Percentiles rank a stretch among this genome's conserved stretches.
Conservation (phyloP, 805 yeast species). For the Pichia paraexigua region DNA sequence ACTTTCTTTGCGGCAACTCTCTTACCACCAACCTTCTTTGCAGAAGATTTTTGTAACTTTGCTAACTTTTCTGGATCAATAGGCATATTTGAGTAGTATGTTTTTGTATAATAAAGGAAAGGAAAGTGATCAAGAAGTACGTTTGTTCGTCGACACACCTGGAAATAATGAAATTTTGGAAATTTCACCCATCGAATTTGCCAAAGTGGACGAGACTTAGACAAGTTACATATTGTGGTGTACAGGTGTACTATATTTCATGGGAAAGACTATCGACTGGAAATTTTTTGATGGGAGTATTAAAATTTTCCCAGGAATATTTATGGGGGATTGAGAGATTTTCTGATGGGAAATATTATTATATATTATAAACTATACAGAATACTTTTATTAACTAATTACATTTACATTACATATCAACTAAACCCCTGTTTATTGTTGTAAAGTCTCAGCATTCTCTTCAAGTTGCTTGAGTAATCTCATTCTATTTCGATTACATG, state of each 20-base stretch:
- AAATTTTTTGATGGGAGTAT: too few species aligned
- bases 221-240: too few species aligned
- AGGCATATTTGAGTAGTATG: constrained; percentile 48
- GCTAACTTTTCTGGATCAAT: constrained; percentile 92
- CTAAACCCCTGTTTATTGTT: background rate
- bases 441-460: background rate
- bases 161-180: background rate
- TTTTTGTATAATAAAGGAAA: background rate
- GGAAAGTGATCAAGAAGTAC: background rate
- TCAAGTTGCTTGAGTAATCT: constrained; percentile 28
- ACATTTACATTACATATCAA: background rate
- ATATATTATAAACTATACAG: too few species aligned
- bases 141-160: background rate
- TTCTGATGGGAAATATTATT: too few species aligned
- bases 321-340: too few species aligned
- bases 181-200: too few species aligned
- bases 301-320: too few species aligned
- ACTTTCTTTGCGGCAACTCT: constrained; percentile 89
- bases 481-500: constrained; percentile 66
- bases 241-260: too few species aligned
- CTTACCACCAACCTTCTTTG: constrained; percentile 76
- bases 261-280: too few species aligned
- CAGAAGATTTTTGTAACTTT: constrained; percentile 77
- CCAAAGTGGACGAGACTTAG: too few species aligned
- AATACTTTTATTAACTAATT: background rate